A percentile compares a stretch with the other conserved stretches of the same genome.
These are phyloP conservation scores for Candida tropicalis DNA, from an alignment of 1,139 yeast species.

Conservation along the genomic window DNA sequence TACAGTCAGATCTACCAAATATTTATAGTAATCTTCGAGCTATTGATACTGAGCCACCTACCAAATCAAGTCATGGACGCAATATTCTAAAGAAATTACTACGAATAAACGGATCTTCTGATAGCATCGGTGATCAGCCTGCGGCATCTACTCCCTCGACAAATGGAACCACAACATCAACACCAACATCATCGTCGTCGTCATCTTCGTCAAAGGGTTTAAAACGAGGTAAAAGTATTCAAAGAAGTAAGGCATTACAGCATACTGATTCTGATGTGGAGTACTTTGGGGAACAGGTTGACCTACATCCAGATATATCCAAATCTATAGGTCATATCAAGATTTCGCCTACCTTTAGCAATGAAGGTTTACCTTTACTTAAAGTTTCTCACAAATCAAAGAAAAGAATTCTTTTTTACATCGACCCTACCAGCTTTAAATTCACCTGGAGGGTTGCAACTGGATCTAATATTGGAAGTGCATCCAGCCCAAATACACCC, in stretches of 20 bases:
- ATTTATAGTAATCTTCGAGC: slow-evolving; percentile 26
- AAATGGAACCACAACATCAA: not conserved
- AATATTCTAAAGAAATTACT: slow-evolving; percentile 18
- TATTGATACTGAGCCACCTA: slow-evolving; percentile 20
- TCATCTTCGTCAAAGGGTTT: not conserved
- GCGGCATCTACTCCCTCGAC: not conserved
- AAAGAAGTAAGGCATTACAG: slow-evolving; percentile 6
- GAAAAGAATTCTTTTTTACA: slow-evolving; percentile 44
- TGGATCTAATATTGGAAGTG: not conserved
- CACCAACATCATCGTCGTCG: no score
- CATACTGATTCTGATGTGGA: slow-evolving; percentile 6
- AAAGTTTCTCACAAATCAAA: slow-evolving; percentile 73
- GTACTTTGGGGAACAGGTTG: slow-evolving; percentile 9
- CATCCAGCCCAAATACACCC: slow-evolving; percentile 18
- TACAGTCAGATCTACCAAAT: slow-evolving; percentile 27
- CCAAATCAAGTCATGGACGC: slow-evolving; percentile 10
- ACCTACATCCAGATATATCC: slow-evolving; percentile 15
- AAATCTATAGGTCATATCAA: slow-evolving; percentile 19
- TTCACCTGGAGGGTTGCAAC: slow-evolving; percentile 49
- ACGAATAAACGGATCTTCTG: slow-evolving; percentile 17
- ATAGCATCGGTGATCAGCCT: slow-evolving; percentile 11
- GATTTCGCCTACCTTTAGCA: slow-evolving; percentile 30
- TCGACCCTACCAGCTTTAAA: slow-evolving; percentile 38
- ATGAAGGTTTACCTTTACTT: slow-evolving; percentile 53
- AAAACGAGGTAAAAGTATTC: slow-evolving; percentile 9